These are phyloP conservation scores for Hypoxylon sp. DNA, from an alignment of 2,329 filamentous ascomycete genomes.

Conservation along the genomic window DNA sequence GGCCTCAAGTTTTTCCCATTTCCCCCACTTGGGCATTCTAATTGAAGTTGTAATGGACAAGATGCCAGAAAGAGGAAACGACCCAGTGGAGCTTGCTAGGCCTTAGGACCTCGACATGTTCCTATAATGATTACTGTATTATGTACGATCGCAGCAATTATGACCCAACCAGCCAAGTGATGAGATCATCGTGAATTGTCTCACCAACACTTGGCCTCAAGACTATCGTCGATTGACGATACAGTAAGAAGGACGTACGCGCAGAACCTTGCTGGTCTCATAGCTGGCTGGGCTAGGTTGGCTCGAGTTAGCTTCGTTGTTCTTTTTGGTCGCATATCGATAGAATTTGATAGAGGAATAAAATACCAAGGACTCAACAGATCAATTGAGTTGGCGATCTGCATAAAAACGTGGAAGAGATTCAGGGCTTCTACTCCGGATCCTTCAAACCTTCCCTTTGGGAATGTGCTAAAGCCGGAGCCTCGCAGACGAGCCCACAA, in stretches of 20 bases:
- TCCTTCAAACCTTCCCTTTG: slow-evolving; percentile 33
- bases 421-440: slow-evolving; percentile 28
- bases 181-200: slow-evolving; percentile 34
- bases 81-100: background rate
- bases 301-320: background rate
- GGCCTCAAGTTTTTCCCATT: slow-evolving; percentile 13
- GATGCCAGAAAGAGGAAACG: slow-evolving; percentile 1
- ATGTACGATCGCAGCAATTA: slow-evolving; percentile 19
- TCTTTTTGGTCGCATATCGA: background rate
- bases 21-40: slow-evolving; percentile 14
- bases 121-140: slow-evolving; percentile 34
- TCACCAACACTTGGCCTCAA: slow-evolving; percentile 6
- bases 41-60: slow-evolving; percentile 20
- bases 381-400: slow-evolving; percentile 4
- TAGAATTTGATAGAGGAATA: background rate
- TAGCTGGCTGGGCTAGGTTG: background rate
- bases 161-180: slow-evolving; percentile 11
- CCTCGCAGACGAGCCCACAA: slow-evolving; percentile 27
- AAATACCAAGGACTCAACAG: background rate
- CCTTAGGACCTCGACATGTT: slow-evolving; percentile 27
- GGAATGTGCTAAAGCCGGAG: slow-evolving; percentile 29
- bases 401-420: slow-evolving; percentile 18
- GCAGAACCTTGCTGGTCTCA: slow-evolving; percentile 1
- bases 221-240: slow-evolving; percentile 1
- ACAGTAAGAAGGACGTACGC: slow-evolving; percentile 16